A percentile compares a stretch with the other conserved stretches of the same genome.
Conservation (phyloP, 768 basidiomycete species). For the Mycena olivaceomarginata region DNA sequence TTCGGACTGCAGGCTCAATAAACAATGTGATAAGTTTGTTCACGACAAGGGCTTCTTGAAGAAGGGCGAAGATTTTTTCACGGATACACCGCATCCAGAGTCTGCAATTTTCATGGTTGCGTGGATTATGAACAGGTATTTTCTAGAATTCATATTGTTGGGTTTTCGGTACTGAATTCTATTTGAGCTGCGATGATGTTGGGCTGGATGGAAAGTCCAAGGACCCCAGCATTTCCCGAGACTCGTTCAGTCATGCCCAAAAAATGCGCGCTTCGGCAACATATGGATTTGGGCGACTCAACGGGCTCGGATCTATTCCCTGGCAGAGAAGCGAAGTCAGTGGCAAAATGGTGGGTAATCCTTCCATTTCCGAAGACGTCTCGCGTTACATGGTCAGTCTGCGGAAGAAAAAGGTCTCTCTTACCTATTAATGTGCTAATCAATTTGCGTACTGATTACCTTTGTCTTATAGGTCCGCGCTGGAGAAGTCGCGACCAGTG, state of each 20-base stretch:
- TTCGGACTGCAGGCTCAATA: constrained; percentile 40
- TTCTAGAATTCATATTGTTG: not conserved
- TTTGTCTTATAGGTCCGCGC: constrained; percentile 28
- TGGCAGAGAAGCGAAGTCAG: constrained; percentile 53
- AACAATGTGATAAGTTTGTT: constrained; percentile 43
- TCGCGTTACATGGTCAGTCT: constrained; percentile 54
- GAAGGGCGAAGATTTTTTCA: constrained; percentile 44
- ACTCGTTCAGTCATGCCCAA: constrained; percentile 57
- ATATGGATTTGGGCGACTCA: constrained; percentile 52
- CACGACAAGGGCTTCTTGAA: constrained; percentile 36
- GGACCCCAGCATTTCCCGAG: constrained; percentile 22
- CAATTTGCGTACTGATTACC: not conserved
- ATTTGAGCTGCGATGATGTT: constrained; percentile 51
- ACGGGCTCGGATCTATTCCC: constrained; percentile 46
- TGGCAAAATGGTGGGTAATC: constrained; percentile 52
- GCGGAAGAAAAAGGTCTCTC: constrained; percentile 47
- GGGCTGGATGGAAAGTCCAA: constrained; percentile 49
- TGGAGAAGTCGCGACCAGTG: constrained; percentile 52
- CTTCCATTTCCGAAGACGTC: constrained; percentile 50
- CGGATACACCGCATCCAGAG: constrained; percentile 39
- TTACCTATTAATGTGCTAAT: not conserved
- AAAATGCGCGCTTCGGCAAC: constrained; percentile 59
- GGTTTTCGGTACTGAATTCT: constrained; percentile 1
- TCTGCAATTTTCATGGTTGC: constrained; percentile 49
- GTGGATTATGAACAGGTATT: constrained; percentile 52